phyloP scores from a whole-genome alignment of 805 yeast species.

The Saccharomyces eubayanus region DNA sequence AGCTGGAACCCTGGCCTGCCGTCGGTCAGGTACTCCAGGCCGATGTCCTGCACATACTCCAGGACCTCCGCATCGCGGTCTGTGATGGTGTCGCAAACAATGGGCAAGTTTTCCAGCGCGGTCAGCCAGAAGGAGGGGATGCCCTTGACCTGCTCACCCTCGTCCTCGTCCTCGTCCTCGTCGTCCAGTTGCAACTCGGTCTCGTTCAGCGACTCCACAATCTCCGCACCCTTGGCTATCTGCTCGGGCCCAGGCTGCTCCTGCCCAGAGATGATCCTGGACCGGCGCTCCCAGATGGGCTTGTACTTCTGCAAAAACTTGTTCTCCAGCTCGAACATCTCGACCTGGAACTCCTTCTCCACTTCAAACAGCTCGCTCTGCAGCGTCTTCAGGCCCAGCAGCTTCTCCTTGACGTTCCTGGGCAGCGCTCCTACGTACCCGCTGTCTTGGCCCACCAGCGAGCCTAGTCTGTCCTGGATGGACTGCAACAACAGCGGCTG shows the following conservation, averaged over 20 bases:
- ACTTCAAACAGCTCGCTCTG: conserved; percentile 72
- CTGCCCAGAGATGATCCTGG: conserved; percentile 60
- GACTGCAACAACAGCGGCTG: conserved; percentile 77
- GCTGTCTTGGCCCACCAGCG: conserved; percentile 75
- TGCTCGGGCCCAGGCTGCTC: conserved; percentile 74
- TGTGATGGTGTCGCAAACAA: conserved; percentile 74
- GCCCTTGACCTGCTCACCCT: conserved; percentile 47
- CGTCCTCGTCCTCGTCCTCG: conserved; percentile 38
- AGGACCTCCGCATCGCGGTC: conserved; percentile 87
- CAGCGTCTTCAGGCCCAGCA: conserved; percentile 71
- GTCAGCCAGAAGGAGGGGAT: conserved; percentile 96
- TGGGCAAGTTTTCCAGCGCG: conserved; percentile 77
- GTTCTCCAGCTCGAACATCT: conserved; percentile 77
- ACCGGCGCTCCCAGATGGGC: conserved; percentile 70
- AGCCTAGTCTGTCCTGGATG: conserved; percentile 83
- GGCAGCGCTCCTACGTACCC: conserved; percentile 81
- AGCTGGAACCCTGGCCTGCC: conserved; percentile 76
- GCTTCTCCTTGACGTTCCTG: conserved; percentile 59
- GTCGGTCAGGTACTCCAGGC: conserved; percentile 62
- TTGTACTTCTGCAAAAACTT: conserved; percentile 62
- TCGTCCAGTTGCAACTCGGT: conserved; percentile 38
- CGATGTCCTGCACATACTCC: conserved; percentile 56
- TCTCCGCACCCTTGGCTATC: conserved; percentile 65
- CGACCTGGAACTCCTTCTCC: conserved; percentile 88
- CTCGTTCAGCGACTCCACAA: conserved; percentile 41